These are phyloP conservation scores for Paecilomyces sp. DNA, from an alignment of 2,329 filamentous ascomycete genomes.

Conservation along the genomic window DNA sequence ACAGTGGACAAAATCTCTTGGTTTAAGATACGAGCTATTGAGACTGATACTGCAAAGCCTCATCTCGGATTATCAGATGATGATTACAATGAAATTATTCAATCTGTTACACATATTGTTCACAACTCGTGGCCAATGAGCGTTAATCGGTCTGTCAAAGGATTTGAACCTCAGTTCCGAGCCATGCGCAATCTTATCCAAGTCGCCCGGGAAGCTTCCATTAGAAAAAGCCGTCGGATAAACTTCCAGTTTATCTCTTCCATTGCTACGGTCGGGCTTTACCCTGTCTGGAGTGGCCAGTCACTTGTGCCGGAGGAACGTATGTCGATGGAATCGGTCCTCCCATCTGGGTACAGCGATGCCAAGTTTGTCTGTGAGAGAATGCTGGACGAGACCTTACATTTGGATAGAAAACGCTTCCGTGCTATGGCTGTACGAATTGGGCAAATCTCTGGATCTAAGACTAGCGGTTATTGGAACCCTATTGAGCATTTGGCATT, in stretches of 20 bases:
- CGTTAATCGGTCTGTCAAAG: constrained; percentile 8
- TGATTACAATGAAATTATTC: constrained; percentile 33
- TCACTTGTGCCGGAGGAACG: constrained; percentile 38
- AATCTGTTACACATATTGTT: constrained; percentile 40
- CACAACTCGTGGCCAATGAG: constrained; percentile 26
- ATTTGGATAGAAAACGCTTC: constrained; percentile 36
- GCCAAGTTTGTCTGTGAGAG: constrained; percentile 47
- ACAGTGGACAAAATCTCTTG: constrained; percentile 8
- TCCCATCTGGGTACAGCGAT: constrained; percentile 46
- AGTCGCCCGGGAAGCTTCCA: constrained; percentile 31
- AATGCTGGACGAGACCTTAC: constrained; percentile 44
- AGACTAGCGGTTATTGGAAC: constrained; percentile 49
- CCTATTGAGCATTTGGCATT: constrained; percentile 45
- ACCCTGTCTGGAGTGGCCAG: constrained; percentile 15
- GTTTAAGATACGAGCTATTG: constrained; percentile 40
- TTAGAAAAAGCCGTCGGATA: constrained; percentile 11
- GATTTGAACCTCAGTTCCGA: constrained; percentile 24
- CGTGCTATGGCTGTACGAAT: constrained; percentile 38
- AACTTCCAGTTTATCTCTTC: constrained; percentile 38
- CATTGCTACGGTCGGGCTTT: constrained; percentile 32
- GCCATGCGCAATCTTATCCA: constrained; percentile 45
- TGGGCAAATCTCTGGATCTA: constrained; percentile 49
- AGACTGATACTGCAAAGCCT: constrained; percentile 42
- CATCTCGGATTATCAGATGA: constrained; percentile 40
- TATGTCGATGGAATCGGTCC: constrained; percentile 31